phyloP scores from a whole-genome alignment of 228 moss, liverwort and hornwort species.

The Sphagnum magellanicum region DNA sequence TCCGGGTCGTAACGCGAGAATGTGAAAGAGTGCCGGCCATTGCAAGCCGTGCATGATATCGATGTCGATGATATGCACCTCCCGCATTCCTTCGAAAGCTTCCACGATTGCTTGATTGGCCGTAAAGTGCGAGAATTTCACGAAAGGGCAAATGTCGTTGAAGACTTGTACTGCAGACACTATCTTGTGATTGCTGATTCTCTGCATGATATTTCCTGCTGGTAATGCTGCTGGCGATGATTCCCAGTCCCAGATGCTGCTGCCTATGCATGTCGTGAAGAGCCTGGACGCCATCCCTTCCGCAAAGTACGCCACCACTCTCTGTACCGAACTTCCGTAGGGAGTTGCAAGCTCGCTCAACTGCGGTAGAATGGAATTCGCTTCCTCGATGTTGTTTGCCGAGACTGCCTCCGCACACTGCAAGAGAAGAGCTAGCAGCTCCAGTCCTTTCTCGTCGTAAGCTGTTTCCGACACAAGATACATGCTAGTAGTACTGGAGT shows the following conservation, averaged over 20 bases:
- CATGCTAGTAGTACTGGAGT: background rate
- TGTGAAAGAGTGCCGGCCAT: conserved; percentile 82
- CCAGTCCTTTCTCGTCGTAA: conserved; percentile 60
- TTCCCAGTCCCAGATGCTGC: conserved; percentile 12
- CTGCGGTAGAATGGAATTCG: conserved; percentile 68
- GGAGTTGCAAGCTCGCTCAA: conserved; percentile 72
- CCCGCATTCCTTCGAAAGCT: conserved; percentile 70
- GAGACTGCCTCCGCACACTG: conserved; percentile 78
- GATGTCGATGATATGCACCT: conserved; percentile 81
- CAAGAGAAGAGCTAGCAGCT: conserved; percentile 63
- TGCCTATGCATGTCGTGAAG: conserved; percentile 57
- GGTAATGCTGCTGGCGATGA: conserved; percentile 22
- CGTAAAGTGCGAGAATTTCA: conserved; percentile 85
- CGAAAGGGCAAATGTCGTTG: conserved; percentile 78
- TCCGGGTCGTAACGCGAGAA: conserved; percentile 57
- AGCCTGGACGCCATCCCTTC: conserved; percentile 77
- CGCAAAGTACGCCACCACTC: conserved; percentile 81
- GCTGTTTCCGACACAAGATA: conserved; percentile 13
- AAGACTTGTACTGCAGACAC: conserved; percentile 77
- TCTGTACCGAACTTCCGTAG: conserved; percentile 65
- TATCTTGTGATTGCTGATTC: conserved; percentile 44
- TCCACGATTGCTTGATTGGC: conserved; percentile 86
- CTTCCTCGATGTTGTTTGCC: conserved; percentile 67
- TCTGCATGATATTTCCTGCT: conserved; percentile 14
- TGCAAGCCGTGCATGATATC: conserved; percentile 88